phyloP scores from a whole-genome alignment of 1,284 basidiomycete genomes.

The Ustilago cynodontis region DNA sequence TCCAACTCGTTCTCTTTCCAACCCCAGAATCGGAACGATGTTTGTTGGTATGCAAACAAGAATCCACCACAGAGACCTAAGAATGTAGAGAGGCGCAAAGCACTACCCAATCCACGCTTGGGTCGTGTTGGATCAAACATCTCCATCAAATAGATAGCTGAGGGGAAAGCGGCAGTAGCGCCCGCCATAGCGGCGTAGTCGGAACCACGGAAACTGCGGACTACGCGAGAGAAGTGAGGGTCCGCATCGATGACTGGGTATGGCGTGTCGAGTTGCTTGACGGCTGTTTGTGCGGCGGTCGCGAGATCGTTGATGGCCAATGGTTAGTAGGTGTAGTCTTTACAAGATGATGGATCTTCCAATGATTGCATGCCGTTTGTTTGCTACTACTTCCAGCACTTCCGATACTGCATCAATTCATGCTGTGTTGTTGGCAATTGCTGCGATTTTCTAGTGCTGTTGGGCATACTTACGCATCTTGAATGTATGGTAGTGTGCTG shows the following conservation, averaged over 20 bases:
- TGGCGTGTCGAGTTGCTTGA: conserved; percentile 64
- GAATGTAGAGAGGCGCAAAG: conserved; percentile 61
- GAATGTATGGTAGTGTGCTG: conserved; percentile 11
- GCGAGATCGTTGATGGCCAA: background rate
- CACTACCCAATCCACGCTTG: conserved; percentile 51
- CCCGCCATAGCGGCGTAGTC: conserved; percentile 90
- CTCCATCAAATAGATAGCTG: conserved; percentile 75
- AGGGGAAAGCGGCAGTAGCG: conserved; percentile 82
- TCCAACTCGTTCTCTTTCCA: conserved; percentile 85
- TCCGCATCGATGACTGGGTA: conserved; percentile 78
- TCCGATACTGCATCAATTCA: background rate
- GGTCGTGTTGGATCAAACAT: conserved; percentile 64
- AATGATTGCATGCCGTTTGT: background rate
- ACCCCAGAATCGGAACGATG: conserved; percentile 92
- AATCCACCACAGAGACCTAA: conserved; percentile 85
- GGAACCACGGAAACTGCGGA: conserved; percentile 87
- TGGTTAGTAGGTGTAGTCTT: background rate
- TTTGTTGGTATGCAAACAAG: conserved; percentile 88
- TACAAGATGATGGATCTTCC: background rate
- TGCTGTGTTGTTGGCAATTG: background rate
- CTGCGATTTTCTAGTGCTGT: background rate
- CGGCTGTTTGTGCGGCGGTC: conserved; percentile 9
- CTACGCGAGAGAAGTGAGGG: conserved; percentile 88
- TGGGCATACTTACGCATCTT: conserved; percentile 36
- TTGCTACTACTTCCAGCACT: background rate